Percentiles rank a stretch among this genome's conserved stretches.
Evolutionary conservation across 495 filamentous ascomycete genomes (phyloP).

Genomic region (Haplographium delicatum): DNA sequence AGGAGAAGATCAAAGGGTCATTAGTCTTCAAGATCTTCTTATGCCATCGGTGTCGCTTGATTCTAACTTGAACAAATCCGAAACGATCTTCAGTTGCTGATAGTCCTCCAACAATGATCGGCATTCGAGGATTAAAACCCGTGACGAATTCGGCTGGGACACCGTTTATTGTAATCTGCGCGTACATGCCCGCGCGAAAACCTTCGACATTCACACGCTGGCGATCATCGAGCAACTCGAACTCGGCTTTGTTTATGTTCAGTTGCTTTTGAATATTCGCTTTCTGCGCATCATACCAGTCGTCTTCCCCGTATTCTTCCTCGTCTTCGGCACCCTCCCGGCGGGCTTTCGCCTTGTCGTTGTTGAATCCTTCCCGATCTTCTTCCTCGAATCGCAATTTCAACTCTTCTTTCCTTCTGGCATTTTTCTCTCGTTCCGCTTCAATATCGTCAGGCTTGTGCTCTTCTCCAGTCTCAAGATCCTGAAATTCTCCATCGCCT

Average conservation of each 20-base stretch:
- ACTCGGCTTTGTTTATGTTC: conserved; percentile 90
- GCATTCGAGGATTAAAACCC: conserved; percentile 80
- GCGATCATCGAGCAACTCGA: conserved; percentile 73
- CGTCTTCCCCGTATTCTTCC: conserved; percentile 87
- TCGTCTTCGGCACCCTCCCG: conserved; percentile 57
- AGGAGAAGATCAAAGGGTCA: conserved; percentile 92
- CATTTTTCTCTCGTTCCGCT: conserved; percentile 86
- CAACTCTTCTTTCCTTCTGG: conserved; percentile 86
- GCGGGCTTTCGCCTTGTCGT: conserved; percentile 70
- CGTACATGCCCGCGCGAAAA: conserved; percentile 89
- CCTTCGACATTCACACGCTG: conserved; percentile 82
- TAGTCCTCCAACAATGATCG: conserved; percentile 84
- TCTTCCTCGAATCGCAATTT: conserved; percentile 95
- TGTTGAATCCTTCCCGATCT: conserved; percentile 86
- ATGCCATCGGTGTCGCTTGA: conserved; percentile 97
- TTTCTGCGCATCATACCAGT: conserved; percentile 98
- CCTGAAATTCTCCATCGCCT: conserved; percentile 86
- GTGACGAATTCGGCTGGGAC: conserved; percentile 87
- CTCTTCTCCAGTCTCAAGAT: conserved; percentile 69
- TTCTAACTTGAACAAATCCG: conserved; percentile 89
- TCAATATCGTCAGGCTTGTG: conserved; percentile 47
- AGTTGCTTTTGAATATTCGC: conserved; percentile 89
- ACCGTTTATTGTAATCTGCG: conserved; percentile 77
- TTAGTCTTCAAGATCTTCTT: conserved; percentile 98
- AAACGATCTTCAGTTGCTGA: conserved; percentile 90